phyloP scores from a whole-genome alignment of 2,329 filamentous ascomycete genomes.

The Trichoderma sp. region DNA sequence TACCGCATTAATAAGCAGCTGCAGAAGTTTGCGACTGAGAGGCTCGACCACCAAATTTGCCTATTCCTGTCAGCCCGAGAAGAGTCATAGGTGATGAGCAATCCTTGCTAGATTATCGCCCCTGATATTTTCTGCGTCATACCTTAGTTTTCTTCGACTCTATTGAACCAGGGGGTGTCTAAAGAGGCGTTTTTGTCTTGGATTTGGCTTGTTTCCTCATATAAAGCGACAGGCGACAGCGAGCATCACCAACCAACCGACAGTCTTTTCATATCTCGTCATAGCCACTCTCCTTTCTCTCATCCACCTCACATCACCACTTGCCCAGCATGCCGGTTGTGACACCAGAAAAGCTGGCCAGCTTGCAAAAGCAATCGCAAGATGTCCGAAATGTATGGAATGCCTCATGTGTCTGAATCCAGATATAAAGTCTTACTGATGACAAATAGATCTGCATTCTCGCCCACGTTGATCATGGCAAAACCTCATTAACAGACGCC shows the following conservation, averaged over 20 bases:
- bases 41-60: neutral
- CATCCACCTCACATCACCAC: neutral
- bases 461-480: conserved; percentile 97
- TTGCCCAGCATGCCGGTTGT: conserved; percentile 79
- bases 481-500: conserved; percentile 94
- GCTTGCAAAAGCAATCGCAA: conserved; percentile 82
- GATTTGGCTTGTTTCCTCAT: neutral
- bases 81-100: conserved; percentile 18
- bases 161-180: neutral
- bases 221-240: neutral
- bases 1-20: conserved; percentile 14
- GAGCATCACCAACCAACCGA: neutral
- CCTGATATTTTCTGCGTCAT: neutral
- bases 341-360: conserved; percentile 83
- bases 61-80: neutral
- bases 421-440: neutral
- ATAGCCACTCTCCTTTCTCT: neutral
- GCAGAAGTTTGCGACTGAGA: neutral
- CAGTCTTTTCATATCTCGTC: neutral
- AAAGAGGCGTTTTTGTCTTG: neutral
- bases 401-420: neutral
- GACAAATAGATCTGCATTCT: conserved; percentile 79
- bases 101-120: neutral
- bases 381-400: conserved; percentile 85
- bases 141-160: too few species aligned